Evolutionary conservation across 2,329 filamentous ascomycete genomes (phyloP), one percentile per base, ranked within the genome.

Genomic region (Aspergillus jensenii): DNA sequence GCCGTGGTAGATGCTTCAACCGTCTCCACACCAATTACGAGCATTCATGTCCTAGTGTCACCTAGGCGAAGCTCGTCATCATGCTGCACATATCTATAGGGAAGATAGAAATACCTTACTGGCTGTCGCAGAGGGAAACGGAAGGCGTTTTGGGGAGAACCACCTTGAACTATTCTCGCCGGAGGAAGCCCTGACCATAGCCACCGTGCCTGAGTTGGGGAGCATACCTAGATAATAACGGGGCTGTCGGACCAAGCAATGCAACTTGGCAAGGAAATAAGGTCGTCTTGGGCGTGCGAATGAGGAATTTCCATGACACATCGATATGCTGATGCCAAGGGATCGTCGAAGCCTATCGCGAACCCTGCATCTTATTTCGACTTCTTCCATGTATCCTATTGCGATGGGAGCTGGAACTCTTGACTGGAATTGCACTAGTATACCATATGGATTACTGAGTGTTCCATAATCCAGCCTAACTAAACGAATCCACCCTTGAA

Each of bases 341-440:
- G 52, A 55, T 55, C 52, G 44, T n/a, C 52, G 44, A 55, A 55
- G 52, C 52, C 44, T 55, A 55, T 55, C 52, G 52, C 52, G 21
- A 48, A n/a, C 23, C 39, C 45, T 35, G 21, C 9, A 33, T 55
- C 52, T 55, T 55, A 55, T 48, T 55, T 55, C 35, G n/a, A 55
- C 44, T 48, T 55, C 52, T 48, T 5, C 3, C 14, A n/a, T 47
- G 3, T 47, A 31, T 31, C 9, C 21, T 19, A 14, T 15, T 50
- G 12, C 33, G 14, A 17, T 15, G 19, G 19, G 9, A 19, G 11
- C n/a, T 15, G 21, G n/a, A 25, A n/a, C 15, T 48, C 8, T 21
- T 21, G n/a, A 21, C n/a, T 17, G 17, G 17, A 17, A 15, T 40
- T 40, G 27, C 1, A 8, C 27, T 31, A 8, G 27, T 31, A 31